Base-by-base conservation (phyloP, 2,329 filamentous ascomycete species). In the Polychaeton citri region DNA sequence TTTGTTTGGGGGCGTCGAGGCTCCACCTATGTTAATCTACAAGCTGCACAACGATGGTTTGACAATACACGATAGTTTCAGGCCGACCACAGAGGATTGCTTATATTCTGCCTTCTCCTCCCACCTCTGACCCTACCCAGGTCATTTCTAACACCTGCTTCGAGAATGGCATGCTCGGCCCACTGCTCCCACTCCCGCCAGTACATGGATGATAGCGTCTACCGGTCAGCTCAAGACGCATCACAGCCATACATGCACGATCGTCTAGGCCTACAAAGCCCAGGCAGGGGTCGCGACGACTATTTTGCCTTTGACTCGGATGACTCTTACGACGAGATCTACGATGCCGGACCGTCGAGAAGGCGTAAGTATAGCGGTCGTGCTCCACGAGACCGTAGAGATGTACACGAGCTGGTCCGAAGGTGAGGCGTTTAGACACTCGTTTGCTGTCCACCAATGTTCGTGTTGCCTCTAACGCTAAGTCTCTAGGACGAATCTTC, bases 161-260 rank as follows among this genome's bases (percentile, higher is more conserved):
- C n/a, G n/a, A n/a, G n/a, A n/a, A n/a, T n/a, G n/a, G n/a, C n/a
- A n/a, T n/a, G n/a, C n/a, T 28, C 15, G 7, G 5, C 24, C 7
- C 15, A 15, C 24, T 28, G 24, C 24, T 28, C 24, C 28, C 35
- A 38, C 28, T 30, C 33, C 2, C 37, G 30, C 9, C 37, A 15
- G 8, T 46, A 38, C 33, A 48, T 48, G 45, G 43, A 46, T 34
- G 38, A 43, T 17, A 40, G 34, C 17, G 36, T 43, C 38, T 45
- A 40, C 24, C 46, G 44, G 18, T 47, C 44, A 12, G 34, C 42
- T n/a, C n/a, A n/a, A n/a, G n/a, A n/a, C n/a, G n/a, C n/a, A n/a
- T n/a, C n/a, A n/a, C n/a, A n/a, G n/a, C 21, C 13, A 26, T 26
- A 26, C 21, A 26, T 26, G 8, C 21, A 26, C 21, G 21, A 26